Percentiles rank a stretch among this genome's conserved stretches.
These are phyloP conservation scores for Bolboschoenus planiculmis DNA, from an alignment of 176 grass and related monocot species.

Conservation along the genomic window DNA sequence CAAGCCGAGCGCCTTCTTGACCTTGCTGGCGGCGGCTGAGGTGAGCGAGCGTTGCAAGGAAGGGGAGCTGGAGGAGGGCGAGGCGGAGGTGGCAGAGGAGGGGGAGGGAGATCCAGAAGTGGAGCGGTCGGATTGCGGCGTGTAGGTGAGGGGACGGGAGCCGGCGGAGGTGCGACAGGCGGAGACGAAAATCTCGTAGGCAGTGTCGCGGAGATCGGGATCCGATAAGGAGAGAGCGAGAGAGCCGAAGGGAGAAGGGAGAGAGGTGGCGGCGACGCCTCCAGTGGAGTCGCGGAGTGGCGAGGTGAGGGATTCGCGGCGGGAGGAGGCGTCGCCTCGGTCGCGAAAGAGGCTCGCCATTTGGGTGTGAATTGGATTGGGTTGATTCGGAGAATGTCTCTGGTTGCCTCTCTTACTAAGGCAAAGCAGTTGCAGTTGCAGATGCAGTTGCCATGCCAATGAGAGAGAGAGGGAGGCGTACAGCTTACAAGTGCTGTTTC, in stretches of 20 bases:
- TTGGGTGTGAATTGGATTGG: no score
- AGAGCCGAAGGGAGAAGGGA: slow-evolving; percentile 67
- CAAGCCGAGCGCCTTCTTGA: slow-evolving; percentile 94
- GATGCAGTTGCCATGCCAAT: no score
- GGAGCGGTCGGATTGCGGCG: slow-evolving; percentile 43
- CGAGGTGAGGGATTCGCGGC: slow-evolving; percentile 32
- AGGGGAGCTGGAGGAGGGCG: slow-evolving; percentile 26
- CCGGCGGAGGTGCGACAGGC: slow-evolving; percentile 70
- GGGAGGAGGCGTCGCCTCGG: slow-evolving; percentile 31
- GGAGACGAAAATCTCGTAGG: slow-evolving; percentile 88
- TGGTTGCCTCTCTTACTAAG: no score
- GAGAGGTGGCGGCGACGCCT: slow-evolving; percentile 12
- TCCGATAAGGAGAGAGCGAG: slow-evolving; percentile 42
- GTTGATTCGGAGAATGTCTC: no score
- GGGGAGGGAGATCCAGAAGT: slow-evolving; percentile 1
- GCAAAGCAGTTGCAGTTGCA: no score
- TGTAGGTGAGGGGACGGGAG: slow-evolving; percentile 75
- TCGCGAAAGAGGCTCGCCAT: slow-evolving; percentile 76
- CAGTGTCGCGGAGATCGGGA: slow-evolving; percentile 59
- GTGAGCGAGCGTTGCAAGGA: slow-evolving; percentile 82
- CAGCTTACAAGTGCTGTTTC: no score
- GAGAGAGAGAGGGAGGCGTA: no score
- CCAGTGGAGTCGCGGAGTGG: background rate
- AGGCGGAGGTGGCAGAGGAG: slow-evolving; percentile 22
- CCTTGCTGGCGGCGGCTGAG: slow-evolving; percentile 90